Evolutionary conservation across 2,329 filamentous ascomycete genomes (phyloP).

Genomic region (Colletotrichum sansevieriae): DNA sequence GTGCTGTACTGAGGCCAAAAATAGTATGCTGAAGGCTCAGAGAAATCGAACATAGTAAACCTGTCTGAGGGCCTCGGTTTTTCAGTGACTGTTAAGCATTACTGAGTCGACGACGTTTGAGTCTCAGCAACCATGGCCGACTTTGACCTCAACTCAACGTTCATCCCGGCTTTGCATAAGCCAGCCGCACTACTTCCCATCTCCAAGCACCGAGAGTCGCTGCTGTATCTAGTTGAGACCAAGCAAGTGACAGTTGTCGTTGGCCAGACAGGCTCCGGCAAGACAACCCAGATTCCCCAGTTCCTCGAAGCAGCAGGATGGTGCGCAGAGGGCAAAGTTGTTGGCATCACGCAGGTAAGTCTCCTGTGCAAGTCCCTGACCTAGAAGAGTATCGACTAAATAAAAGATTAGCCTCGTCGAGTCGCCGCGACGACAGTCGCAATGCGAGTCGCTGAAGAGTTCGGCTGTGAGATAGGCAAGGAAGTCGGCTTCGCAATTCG

Average conservation of each 20-base stretch:
- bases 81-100: neutral
- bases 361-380: constrained; percentile 6
- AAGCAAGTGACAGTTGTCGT: constrained; percentile 89
- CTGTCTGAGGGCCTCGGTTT: neutral
- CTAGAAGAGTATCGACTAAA: constrained; percentile 2
- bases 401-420: constrained; percentile 76
- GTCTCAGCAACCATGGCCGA: constrained; percentile 62
- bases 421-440: constrained; percentile 94
- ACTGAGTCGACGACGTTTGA: neutral
- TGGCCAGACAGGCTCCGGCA: constrained; percentile 94
- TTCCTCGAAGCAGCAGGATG: constrained; percentile 91
- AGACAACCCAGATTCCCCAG: constrained; percentile 95
- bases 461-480: constrained; percentile 87
- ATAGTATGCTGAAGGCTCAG: constrained; percentile 7
- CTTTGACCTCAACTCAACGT: constrained; percentile 67
- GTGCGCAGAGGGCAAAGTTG: constrained; percentile 84
- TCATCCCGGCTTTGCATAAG: constrained; percentile 88
- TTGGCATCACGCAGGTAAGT: constrained; percentile 90
- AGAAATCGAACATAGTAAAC: neutral
- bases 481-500: constrained; percentile 93
- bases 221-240: constrained; percentile 90
- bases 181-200: constrained; percentile 88
- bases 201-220: constrained; percentile 80
- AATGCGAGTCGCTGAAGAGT: constrained; percentile 88
- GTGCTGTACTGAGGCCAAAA: constrained; percentile 19